Base-by-base conservation (phyloP, 2,329 filamentous ascomycete species). In the Penicillium sp. region DNA sequence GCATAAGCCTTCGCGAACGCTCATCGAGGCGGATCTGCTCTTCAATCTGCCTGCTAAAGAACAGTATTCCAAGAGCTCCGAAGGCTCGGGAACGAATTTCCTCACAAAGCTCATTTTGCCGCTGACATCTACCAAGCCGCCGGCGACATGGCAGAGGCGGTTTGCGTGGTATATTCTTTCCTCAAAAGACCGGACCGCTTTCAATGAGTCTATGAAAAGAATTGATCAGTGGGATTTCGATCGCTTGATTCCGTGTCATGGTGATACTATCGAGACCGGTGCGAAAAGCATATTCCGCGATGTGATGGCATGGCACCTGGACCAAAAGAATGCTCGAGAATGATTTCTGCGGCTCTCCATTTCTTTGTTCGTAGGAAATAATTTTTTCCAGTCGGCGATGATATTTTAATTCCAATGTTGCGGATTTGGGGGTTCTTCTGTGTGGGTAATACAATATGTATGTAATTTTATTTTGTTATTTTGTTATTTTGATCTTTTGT, bases 1-100 rank as follows among this genome's bases (percentile, higher is more conserved):
- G 67, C 91, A 96, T 79, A 87, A 86, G 70, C 91, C 90, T 0
- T 86, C 89, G 11, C 78, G 79, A 53, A 88, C 91, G 0, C 76
- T 99, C 41, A 92, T 99, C 68, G 78, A 96, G 75, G 94, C 91
- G 6, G 94, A 99, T 72, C 74, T 97, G 39, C 70, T 97, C 61
- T 97, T 97, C 81, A 97, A 97, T 72, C 76, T 96, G 32, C 94
- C 94, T 0, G 84, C 91, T 0, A 84, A 78, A 0, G 94, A 99
- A 76, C 94, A 97, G 76, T 97, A 90, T 74, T 83, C 75, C 1
- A 82, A 61, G 62, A 76, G 83, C 0, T 79, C 78, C 8, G 79
- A 83, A 3, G 75, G 78, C 30, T 76, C 84, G 4, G 79, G 71
- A 0, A 74, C 79, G n/a, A 86, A 86, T 0, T 66, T 85, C n/a